Conservation (phyloP, 2,329 filamentous ascomycete species). For the Fusarium brevicatenulatum region DNA sequence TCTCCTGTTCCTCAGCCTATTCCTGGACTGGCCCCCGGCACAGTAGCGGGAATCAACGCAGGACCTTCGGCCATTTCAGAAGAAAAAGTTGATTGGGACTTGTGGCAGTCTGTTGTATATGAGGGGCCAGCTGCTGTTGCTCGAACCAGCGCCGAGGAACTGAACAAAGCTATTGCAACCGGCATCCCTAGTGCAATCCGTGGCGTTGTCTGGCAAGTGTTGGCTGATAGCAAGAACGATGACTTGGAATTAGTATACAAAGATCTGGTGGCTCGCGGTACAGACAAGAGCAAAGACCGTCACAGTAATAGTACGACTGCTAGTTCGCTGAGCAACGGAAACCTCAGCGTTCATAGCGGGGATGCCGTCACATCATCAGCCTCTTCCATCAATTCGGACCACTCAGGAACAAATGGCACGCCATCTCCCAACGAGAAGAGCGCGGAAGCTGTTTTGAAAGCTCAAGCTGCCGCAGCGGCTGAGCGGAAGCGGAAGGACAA, state of each 20-base stretch:
- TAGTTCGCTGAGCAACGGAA: constrained; percentile 64
- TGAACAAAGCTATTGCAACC: constrained; percentile 89
- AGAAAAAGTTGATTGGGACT: constrained; percentile 93
- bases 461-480: constrained; percentile 69
- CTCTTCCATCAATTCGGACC: constrained; percentile 84
- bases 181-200: constrained; percentile 95
- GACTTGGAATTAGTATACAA: constrained; percentile 88
- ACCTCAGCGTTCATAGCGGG: constrained; percentile 66
- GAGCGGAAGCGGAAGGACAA: constrained; percentile 83
- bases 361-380: constrained; percentile 80
- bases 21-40: constrained; percentile 80
- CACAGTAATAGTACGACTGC: constrained; percentile 64
- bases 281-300: constrained; percentile 78
- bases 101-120: constrained; percentile 97
- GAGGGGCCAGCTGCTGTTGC: constrained; percentile 91
- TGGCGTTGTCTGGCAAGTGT: constrained; percentile 98
- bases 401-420: constrained; percentile 69
- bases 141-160: constrained; percentile 85
- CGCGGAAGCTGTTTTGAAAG: constrained; percentile 71
- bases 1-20: constrained; percentile 73
- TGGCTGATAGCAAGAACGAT: constrained; percentile 94
- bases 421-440: constrained; percentile 71
- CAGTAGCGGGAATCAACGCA: constrained; percentile 81
- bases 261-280: constrained; percentile 81
- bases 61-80: constrained; percentile 77